A percentile compares a stretch with the other conserved stretches of the same genome.
Conservation (phyloP, 257 asterid species). For the Solanum sparsipilum region DNA sequence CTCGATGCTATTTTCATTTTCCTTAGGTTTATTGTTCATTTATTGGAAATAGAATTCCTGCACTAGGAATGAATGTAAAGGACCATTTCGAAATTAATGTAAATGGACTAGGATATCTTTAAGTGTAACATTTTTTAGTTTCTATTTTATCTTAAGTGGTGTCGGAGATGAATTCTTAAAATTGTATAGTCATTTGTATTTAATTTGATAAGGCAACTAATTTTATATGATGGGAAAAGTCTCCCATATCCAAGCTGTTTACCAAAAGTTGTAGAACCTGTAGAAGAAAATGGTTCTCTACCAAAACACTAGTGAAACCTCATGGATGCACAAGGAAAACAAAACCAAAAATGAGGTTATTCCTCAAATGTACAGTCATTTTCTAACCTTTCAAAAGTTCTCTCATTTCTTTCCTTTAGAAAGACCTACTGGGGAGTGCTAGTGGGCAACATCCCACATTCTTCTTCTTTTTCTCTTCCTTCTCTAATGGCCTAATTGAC, state of each 20-base stretch:
- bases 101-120: background rate
- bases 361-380: background rate
- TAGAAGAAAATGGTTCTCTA: background rate
- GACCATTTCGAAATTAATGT: background rate
- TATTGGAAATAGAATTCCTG: background rate
- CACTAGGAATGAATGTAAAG: background rate
- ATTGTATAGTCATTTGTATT: background rate
- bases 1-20: background rate
- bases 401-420: background rate
- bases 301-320: background rate
- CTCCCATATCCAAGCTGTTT: background rate
- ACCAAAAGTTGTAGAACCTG: background rate
- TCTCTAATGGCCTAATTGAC: background rate
- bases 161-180: background rate
- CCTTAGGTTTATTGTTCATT: background rate
- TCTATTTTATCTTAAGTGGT: background rate
- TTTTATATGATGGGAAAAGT: background rate
- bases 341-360: background rate
- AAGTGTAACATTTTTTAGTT: background rate
- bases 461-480: background rate
- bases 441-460: background rate
- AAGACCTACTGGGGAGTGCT: background rate
- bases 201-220: background rate
- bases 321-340: background rate
- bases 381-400: background rate